Evolutionary conservation across 2,329 filamentous ascomycete genomes (phyloP).

Genomic region (Cadophora sp.): DNA sequence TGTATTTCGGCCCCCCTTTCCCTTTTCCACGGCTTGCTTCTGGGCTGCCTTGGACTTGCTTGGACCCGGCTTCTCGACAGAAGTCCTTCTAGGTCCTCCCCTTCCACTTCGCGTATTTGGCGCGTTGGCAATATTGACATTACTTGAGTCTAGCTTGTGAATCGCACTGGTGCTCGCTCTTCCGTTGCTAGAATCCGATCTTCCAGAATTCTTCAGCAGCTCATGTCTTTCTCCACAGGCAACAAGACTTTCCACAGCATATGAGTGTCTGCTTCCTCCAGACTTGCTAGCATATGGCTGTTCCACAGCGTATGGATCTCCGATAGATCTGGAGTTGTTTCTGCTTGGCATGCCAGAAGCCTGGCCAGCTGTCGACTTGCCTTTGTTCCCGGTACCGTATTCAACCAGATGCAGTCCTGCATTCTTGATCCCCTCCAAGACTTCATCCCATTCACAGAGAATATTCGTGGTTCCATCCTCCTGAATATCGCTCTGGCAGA

Average conservation of each 20-base stretch:
- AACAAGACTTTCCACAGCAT: too few species aligned
- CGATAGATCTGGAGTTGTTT: neutral
- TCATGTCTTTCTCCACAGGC: neutral
- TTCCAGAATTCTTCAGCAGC: neutral
- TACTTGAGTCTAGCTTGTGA: neutral
- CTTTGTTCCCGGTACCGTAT: neutral
- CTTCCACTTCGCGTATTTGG: neutral
- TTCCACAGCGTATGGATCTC: neutral
- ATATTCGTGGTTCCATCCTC: conserved; percentile 31
- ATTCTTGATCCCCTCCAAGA: conserved; percentile 29
- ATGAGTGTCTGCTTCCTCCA: neutral
- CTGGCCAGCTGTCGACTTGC: neutral
- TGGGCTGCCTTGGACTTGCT: neutral
- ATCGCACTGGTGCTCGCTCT: neutral
- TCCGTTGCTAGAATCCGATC: neutral
- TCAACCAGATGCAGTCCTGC: conserved; percentile 21
- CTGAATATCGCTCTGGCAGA: conserved; percentile 26
- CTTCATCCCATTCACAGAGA: conserved; percentile 37
- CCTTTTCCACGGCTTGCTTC: neutral
- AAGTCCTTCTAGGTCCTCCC: neutral
- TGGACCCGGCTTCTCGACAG: neutral
- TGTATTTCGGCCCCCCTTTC: neutral
- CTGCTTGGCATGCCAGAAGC: too few species aligned
- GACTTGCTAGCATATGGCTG: neutral
- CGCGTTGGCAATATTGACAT: neutral